Conservation (phyloP, 306 rosid genomes). For the Corylus avellana region DNA sequence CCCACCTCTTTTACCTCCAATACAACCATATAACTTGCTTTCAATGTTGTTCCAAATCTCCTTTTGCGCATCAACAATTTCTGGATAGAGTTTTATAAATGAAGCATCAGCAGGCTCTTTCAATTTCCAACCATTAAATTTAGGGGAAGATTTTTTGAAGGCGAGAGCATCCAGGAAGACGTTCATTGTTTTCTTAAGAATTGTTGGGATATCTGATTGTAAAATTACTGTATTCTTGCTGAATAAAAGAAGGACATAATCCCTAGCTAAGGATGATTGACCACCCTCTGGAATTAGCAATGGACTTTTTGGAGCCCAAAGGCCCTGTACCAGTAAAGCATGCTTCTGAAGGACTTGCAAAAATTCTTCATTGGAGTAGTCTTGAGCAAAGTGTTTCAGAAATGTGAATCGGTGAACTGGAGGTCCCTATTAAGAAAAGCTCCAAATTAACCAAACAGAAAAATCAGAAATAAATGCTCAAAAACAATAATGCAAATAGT, state of each 20-base stretch:
- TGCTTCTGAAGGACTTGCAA: slow-evolving; percentile 60
- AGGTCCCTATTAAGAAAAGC: slow-evolving; percentile 53
- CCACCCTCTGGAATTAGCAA: slow-evolving; percentile 41
- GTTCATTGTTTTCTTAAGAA: slow-evolving; percentile 33
- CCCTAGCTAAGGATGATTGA: slow-evolving; percentile 45
- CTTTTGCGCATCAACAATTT: slow-evolving; percentile 56
- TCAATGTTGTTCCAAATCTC: slow-evolving; percentile 42
- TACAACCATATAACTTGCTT: slow-evolving; percentile 1
- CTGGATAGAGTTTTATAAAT: slow-evolving; percentile 54
- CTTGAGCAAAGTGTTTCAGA: slow-evolving; percentile 78
- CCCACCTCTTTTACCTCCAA: slow-evolving; percentile 31
- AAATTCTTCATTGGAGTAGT: slow-evolving; percentile 52
- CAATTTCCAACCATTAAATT: slow-evolving; percentile 40
- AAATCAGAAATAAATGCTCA: neutral
- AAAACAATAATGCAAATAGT: neutral
- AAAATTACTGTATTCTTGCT: slow-evolving; percentile 50
- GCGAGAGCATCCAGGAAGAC: slow-evolving; percentile 53
- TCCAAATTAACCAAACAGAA: slow-evolving; percentile 20
- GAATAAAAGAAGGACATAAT: slow-evolving; percentile 48
- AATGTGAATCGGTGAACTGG: slow-evolving; percentile 60
- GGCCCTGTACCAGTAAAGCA: slow-evolving; percentile 65
- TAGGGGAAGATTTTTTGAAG: slow-evolving; percentile 39
- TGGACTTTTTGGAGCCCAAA: slow-evolving; percentile 72
- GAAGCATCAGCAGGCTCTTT: slow-evolving; percentile 46
- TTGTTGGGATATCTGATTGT: slow-evolving; percentile 34